These are phyloP conservation scores for Penicillium sp. DNA, from an alignment of 2,329 filamentous ascomycete genomes.

Conservation along the genomic window DNA sequence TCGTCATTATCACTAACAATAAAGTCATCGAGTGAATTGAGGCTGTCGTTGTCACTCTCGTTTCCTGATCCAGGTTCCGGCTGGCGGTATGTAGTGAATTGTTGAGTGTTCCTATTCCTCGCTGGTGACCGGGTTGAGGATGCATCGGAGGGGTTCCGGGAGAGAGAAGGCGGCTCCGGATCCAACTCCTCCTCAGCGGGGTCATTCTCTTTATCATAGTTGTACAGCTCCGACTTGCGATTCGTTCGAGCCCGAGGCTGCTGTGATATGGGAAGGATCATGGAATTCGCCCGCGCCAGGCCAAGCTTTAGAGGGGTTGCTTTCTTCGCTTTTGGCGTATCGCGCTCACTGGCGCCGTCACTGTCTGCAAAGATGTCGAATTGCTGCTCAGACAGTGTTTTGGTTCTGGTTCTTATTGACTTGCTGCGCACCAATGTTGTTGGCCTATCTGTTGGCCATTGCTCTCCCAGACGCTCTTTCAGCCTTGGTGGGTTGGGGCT, in stretches of 20 bases:
- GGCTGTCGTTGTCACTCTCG: constrained; percentile 34
- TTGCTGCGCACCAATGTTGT: constrained; percentile 18
- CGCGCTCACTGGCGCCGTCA: constrained; percentile 26
- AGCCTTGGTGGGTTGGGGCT: constrained; percentile 1
- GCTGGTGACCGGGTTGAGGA: constrained; percentile 26
- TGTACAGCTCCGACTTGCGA: constrained; percentile 34
- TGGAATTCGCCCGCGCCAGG: constrained; percentile 38
- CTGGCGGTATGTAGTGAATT: constrained; percentile 27
- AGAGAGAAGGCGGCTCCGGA: constrained; percentile 16
- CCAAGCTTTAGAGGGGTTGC: constrained; percentile 33
- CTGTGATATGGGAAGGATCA: constrained; percentile 36
- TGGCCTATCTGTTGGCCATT: constrained; percentile 21
- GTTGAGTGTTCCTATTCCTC: constrained; percentile 22
- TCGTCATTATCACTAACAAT: constrained; percentile 48
- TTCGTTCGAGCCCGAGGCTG: constrained; percentile 28
- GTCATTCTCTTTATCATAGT: constrained; percentile 44
- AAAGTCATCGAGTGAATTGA: constrained; percentile 47
- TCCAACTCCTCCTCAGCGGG: constrained; percentile 27
- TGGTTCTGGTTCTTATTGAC: constrained; percentile 26
- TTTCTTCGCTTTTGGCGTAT: constrained; percentile 29
- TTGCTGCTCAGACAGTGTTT: constrained; percentile 22
- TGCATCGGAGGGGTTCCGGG: constrained; percentile 29
- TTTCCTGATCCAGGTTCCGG: constrained; percentile 28
- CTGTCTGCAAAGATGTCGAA: constrained; percentile 41
- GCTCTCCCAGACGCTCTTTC: constrained; percentile 14